A percentile compares a stretch with the other conserved stretches of the same genome.
Evolutionary conservation across 2,329 filamentous ascomycete species (phyloP).

Genomic region (Sarocladium strictum): DNA sequence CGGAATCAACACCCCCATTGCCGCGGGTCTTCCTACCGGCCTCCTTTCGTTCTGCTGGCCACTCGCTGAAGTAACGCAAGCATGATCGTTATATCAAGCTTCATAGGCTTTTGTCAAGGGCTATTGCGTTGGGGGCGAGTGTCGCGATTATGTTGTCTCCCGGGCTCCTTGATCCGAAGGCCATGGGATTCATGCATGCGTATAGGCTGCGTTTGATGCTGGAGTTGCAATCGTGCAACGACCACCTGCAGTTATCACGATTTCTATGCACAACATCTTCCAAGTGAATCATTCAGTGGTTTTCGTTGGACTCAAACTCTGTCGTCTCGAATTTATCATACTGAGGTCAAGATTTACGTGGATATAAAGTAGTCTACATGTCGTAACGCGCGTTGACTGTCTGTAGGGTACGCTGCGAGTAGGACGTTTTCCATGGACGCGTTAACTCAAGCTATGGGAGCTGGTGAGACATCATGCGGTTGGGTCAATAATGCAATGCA

Average conservation of each 20-base stretch:
- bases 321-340: no score
- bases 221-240: conserved; percentile 35
- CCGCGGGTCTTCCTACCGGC: conserved; percentile 21
- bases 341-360: no score
- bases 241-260: no score
- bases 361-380: no score
- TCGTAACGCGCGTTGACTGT: no score
- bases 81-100: conserved; percentile 29
- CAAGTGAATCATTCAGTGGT: no score
- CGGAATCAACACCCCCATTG: conserved; percentile 40
- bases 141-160: conserved; percentile 39
- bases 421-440: no score
- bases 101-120: conserved; percentile 36
- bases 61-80: conserved; percentile 21
- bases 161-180: conserved; percentile 41
- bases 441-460: no score
- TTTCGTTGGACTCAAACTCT: no score
- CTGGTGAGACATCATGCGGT: no score
- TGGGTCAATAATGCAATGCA: not conserved
- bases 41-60: conserved; percentile 34
- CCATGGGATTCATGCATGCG: conserved; percentile 50
- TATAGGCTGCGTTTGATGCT: conserved; percentile 30
- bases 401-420: no score
- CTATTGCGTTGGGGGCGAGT: conserved; percentile 39
- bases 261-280: no score